A percentile compares a stretch with the other conserved stretches of the same genome.
Conservation (phyloP, 768 basidiomycete genomes). For the Psilocybe subaeruginosa region DNA sequence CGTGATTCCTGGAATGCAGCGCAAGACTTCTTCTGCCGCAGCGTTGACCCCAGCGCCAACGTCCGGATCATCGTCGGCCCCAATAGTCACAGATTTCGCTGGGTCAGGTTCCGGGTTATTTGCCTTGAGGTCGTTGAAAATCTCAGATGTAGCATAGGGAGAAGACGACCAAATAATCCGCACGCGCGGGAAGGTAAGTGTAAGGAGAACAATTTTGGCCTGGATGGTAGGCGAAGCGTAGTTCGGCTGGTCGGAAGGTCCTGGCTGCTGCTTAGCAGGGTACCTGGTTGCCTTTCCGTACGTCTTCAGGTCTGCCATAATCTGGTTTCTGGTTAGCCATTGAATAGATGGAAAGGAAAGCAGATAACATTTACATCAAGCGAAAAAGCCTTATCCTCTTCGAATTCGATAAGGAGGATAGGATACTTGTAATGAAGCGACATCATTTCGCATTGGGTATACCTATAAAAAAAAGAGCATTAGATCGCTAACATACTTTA, state of each 20-base stretch:
- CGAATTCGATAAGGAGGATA: constrained; percentile 93
- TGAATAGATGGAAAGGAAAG: background rate
- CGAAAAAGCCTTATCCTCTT: constrained; percentile 94
- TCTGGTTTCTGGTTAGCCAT: constrained; percentile 48
- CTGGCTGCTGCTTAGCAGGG: constrained; percentile 51
- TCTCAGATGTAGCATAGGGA: constrained; percentile 87
- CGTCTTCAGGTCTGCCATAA: constrained; percentile 66
- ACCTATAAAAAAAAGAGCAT: constrained; percentile 47
- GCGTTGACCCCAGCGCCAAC: constrained; percentile 70
- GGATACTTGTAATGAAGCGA: constrained; percentile 95
- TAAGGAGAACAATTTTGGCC: constrained; percentile 90
- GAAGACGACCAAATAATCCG: constrained; percentile 98
- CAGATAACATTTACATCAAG: constrained; percentile 63
- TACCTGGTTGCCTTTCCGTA: constrained; percentile 69
- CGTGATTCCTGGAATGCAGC: constrained; percentile 82
- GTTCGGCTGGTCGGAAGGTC: constrained; percentile 29
- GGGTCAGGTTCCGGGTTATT: constrained; percentile 83
- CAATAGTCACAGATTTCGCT: constrained; percentile 72
- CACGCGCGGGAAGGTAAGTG: constrained; percentile 87
- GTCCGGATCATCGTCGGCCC: constrained; percentile 76
- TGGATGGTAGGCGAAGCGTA: constrained; percentile 65
- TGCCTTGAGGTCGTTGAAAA: constrained; percentile 89
- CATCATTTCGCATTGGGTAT: constrained; percentile 97
- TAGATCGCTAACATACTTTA: background rate
- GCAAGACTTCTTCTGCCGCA: constrained; percentile 81